Evolutionary conservation across 2,329 filamentous ascomycete species (phyloP).

Genomic region (Aspergillus texensis): DNA sequence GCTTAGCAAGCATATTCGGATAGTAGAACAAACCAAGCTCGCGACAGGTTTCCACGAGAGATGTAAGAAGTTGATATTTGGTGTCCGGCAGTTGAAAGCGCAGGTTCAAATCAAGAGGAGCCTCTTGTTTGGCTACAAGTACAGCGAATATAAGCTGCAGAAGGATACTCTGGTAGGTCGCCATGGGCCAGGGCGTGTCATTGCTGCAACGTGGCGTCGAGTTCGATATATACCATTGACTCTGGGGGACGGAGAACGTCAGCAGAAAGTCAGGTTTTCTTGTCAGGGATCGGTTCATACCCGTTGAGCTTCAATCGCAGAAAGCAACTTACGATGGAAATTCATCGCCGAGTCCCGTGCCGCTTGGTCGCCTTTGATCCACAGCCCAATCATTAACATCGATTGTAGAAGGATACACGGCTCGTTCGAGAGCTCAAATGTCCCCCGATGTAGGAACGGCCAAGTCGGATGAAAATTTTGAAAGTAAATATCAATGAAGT

Average conservation of each 20-base stretch:
- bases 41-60: conserved; percentile 28
- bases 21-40: conserved; percentile 27
- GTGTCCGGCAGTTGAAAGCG: conserved; percentile 12
- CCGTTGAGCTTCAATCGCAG: conserved; percentile 25
- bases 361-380: conserved; percentile 23
- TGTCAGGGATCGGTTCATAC: conserved; percentile 8
- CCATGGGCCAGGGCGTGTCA: conserved; percentile 26
- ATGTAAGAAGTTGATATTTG: conserved; percentile 22
- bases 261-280: not conserved
- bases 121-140: conserved; percentile 14
- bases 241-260: not conserved
- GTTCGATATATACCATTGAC: conserved; percentile 18
- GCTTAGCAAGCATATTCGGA: conserved; percentile 26
- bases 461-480: conserved; percentile 28
- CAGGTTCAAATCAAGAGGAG: conserved; percentile 12
- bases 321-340: conserved; percentile 25
- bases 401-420: conserved; percentile 31
- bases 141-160: conserved; percentile 30
- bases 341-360: conserved; percentile 21
- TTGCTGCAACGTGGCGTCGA: not conserved
- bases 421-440: conserved; percentile 25
- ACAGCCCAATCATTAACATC: conserved; percentile 28
- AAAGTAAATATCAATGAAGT: conserved; percentile 31
- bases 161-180: conserved; percentile 32
- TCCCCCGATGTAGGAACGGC: conserved; percentile 28